Conservation (phyloP, 169 alveolate species). For the Condylostoma magnum region DNA sequence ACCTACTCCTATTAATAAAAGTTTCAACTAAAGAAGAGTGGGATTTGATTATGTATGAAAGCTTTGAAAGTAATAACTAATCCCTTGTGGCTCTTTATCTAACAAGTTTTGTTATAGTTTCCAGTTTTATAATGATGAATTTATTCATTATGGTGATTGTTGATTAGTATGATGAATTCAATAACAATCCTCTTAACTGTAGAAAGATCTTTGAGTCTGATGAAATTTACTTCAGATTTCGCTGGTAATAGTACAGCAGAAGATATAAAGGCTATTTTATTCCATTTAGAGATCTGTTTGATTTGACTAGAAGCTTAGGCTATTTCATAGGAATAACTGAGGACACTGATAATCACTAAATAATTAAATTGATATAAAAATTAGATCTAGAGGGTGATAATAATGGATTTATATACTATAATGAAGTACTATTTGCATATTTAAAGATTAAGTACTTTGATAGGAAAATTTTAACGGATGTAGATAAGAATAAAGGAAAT, state of each 20-base stretch:
- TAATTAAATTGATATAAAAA: background rate
- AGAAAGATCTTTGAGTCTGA: constrained; percentile 60
- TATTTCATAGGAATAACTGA: constrained; percentile 10
- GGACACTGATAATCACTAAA: background rate
- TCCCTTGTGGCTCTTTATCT: constrained; percentile 25
- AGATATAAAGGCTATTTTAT: constrained; percentile 48
- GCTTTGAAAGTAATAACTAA: background rate
- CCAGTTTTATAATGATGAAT: constrained; percentile 69
- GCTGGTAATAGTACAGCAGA: constrained; percentile 67
- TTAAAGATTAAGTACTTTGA: constrained; percentile 28
- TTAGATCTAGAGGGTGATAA: background rate
- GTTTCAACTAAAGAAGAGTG: constrained; percentile 73
- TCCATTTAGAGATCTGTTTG: background rate
- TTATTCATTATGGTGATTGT: constrained; percentile 74
- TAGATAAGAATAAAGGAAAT: background rate
- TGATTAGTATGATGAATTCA: constrained; percentile 76
- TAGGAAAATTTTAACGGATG: constrained; percentile 10
- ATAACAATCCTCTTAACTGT: constrained; percentile 62
- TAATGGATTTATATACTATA: constrained; percentile 19
- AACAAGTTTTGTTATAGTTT: constrained; percentile 40
- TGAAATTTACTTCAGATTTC: constrained; percentile 55
- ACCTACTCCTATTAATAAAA: constrained; percentile 45
- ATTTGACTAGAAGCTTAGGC: background rate
- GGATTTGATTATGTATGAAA: constrained; percentile 39
- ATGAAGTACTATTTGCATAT: constrained; percentile 26